A percentile compares a stretch with the other conserved stretches of the same genome.
Conservation (phyloP, 331 rosid genomes). For the Arachis monticola region DNA sequence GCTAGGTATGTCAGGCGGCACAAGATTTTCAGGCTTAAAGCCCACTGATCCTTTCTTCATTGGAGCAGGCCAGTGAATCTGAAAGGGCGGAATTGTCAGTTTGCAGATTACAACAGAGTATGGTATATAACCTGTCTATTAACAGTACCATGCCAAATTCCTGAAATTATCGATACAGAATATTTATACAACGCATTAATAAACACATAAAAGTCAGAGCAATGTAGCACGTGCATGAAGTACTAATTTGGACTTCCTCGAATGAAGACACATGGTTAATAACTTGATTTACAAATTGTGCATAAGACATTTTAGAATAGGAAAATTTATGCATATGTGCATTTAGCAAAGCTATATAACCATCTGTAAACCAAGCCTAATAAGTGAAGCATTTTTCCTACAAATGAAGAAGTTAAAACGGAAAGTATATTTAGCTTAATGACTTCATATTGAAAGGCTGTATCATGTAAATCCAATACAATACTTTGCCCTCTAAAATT, state of each 20-base stretch:
- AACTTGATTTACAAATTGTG: neutral
- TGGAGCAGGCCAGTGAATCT: constrained; percentile 82
- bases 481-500: neutral
- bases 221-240: constrained; percentile 16
- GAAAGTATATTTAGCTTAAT: neutral
- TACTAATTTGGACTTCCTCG: constrained; percentile 6
- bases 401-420: neutral
- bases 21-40: constrained; percentile 59
- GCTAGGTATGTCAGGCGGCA: constrained; percentile 53
- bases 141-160: neutral
- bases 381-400: neutral
- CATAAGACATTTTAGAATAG: constrained; percentile 13
- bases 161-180: neutral
- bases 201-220: neutral
- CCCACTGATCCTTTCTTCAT: constrained; percentile 71
- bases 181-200: neutral
- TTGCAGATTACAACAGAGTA: constrained; percentile 12
- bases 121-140: neutral
- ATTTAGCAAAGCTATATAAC: constrained; percentile 21
- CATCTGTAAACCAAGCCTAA: neutral
- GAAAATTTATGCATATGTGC: neutral
- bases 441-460: neutral
- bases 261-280: constrained; percentile 11
- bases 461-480: neutral
- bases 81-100: constrained; percentile 34